These are phyloP conservation scores for Phytophthora crassamura DNA, from an alignment of 352 stramenopile species.

Conservation along the genomic window DNA sequence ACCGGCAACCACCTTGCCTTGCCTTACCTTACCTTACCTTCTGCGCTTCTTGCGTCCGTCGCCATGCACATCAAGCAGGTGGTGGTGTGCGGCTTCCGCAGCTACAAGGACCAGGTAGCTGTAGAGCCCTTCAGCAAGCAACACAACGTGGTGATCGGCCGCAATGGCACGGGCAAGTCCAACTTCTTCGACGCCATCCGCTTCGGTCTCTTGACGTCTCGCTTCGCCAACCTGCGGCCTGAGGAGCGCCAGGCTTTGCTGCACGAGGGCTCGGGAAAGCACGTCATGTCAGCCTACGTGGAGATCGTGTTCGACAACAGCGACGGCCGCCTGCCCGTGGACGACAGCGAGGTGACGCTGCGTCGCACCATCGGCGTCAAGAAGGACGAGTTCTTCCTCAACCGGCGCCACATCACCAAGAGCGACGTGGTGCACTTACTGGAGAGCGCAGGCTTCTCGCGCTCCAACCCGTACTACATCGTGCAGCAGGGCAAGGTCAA, in stretches of 20 bases:
- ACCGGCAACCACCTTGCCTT: constrained; percentile 10
- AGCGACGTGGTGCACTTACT: constrained; percentile 98
- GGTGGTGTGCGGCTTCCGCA: constrained; percentile 95
- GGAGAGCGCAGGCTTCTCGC: constrained; percentile 98
- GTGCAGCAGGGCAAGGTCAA: constrained; percentile 99
- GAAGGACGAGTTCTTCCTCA: constrained; percentile 99
- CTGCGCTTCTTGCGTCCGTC: constrained; percentile 3
- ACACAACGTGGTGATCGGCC: constrained; percentile 98
- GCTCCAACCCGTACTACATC: constrained; percentile 99
- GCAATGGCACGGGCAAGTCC: constrained; percentile 97
- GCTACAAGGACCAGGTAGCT: constrained; percentile 92
- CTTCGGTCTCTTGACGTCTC: constrained; percentile 96
- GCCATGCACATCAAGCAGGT: constrained; percentile 98
- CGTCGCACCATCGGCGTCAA: constrained; percentile 99
- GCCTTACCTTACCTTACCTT: not conserved
- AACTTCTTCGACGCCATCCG: constrained; percentile 99
- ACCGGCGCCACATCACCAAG: constrained; percentile 98
- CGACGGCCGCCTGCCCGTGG: constrained; percentile 94
- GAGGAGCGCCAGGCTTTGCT: constrained; percentile 95
- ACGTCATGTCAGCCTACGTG: constrained; percentile 98
- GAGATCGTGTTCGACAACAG: constrained; percentile 99
- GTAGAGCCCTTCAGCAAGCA: constrained; percentile 94
- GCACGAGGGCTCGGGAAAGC: constrained; percentile 94
- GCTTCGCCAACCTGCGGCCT: constrained; percentile 92
- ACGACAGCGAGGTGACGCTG: constrained; percentile 95